These are phyloP conservation scores for Biancaea sappan DNA, from an alignment of 306 rosid species.

Conservation along the genomic window DNA sequence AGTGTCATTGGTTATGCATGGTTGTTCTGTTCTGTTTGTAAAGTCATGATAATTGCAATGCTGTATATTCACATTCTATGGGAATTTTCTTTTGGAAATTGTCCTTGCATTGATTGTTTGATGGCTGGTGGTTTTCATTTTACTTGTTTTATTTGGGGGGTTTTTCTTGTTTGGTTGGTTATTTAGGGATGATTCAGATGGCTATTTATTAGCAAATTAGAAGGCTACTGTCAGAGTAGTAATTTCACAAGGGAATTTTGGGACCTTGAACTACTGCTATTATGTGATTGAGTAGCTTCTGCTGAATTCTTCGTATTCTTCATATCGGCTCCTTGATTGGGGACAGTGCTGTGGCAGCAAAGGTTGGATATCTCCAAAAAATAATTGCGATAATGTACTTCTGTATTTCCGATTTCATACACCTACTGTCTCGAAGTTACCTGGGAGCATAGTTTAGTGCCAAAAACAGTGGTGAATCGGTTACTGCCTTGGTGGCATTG, in stretches of 20 bases:
- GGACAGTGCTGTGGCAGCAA: slow-evolving; percentile 28
- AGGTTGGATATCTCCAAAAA: slow-evolving; percentile 27
- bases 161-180: slow-evolving; percentile 37
- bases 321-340: slow-evolving; percentile 30
- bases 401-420: slow-evolving; percentile 24
- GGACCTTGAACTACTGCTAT: slow-evolving; percentile 14
- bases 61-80: slow-evolving; percentile 23
- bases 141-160: neutral
- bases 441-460: slow-evolving; percentile 6
- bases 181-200: slow-evolving; percentile 28
- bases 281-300: slow-evolving; percentile 33
- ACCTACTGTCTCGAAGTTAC: slow-evolving; percentile 31
- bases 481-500: slow-evolving; percentile 12
- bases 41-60: slow-evolving; percentile 35
- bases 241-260: slow-evolving; percentile 25
- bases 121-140: slow-evolving; percentile 38
- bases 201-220: slow-evolving; percentile 28
- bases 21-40: slow-evolving; percentile 32
- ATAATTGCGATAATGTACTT: slow-evolving; percentile 26
- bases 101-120: slow-evolving; percentile 30
- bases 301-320: slow-evolving; percentile 18
- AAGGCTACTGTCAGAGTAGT: slow-evolving; percentile 32
- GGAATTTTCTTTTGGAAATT: slow-evolving; percentile 28
- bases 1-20: slow-evolving; percentile 27
- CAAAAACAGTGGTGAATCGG: slow-evolving; percentile 10